A percentile compares a stretch with the other conserved stretches of the same genome.
Evolutionary conservation across 106 monocot species (phyloP).

Genomic region (Vanilla planifolia): DNA sequence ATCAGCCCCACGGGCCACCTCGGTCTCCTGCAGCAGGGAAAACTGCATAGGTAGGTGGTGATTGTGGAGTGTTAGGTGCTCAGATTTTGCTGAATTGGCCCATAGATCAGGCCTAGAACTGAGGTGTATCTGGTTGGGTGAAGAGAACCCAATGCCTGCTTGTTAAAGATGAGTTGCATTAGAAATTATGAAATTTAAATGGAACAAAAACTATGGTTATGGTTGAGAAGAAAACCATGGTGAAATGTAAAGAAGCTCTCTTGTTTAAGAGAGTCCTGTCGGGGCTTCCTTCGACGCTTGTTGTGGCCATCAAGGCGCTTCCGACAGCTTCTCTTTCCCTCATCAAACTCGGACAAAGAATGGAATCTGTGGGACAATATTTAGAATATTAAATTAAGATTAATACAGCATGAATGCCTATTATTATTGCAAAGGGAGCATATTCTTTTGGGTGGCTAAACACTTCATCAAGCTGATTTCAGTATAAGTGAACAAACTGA

Average conservation of each 20-base stretch:
- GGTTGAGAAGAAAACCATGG: neutral
- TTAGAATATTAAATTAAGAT: neutral
- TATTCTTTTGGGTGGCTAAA: too few relatives aligned
- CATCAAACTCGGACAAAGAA: constrained; percentile 21
- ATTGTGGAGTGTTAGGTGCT: neutral
- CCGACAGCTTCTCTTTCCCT: constrained; percentile 47
- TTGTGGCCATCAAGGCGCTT: constrained; percentile 60
- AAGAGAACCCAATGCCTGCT: neutral
- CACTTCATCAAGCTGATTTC: too few relatives aligned
- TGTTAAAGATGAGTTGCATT: neutral
- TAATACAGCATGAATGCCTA: neutral
- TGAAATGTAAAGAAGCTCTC: neutral
- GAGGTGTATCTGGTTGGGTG: neutral
- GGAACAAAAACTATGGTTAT: neutral
- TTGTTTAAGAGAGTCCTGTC: constrained; percentile 4
- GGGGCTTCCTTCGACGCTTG: constrained; percentile 25
- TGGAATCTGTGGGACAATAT: constrained; percentile 17
- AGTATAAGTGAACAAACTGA: neutral
- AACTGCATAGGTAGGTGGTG: neutral
- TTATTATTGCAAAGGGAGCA: too few relatives aligned
- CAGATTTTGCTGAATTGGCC: constrained; percentile 1
- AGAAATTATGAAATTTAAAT: neutral
- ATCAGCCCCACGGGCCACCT: neutral
- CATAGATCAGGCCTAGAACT: neutral
- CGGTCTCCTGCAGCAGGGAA: neutral